Percentiles rank a stretch among this genome's conserved stretches.
Conservation (phyloP, 352 stramenopile species). For the Elongisporangium prolatum region DNA sequence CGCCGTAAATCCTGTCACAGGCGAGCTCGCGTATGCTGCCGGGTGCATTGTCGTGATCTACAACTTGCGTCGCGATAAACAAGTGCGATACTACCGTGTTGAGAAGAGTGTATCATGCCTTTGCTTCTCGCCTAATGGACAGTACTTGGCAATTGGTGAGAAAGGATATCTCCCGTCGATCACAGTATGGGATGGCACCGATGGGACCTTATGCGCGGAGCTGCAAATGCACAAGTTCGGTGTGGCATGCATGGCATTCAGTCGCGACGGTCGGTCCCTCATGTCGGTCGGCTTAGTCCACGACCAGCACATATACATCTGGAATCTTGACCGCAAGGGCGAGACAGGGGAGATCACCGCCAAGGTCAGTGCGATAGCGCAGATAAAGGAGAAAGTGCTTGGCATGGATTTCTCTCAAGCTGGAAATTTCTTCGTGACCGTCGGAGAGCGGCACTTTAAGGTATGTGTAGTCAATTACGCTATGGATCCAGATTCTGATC, state of each 20-base stretch:
- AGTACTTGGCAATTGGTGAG: conserved; percentile 86
- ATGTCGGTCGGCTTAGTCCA: conserved; percentile 75
- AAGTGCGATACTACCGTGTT: conserved; percentile 86
- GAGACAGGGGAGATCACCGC: conserved; percentile 16
- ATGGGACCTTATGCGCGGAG: conserved; percentile 77
- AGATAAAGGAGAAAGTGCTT: conserved; percentile 67
- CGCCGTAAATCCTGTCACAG: conserved; percentile 67
- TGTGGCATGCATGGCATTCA: conserved; percentile 79
- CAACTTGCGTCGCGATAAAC: conserved; percentile 80
- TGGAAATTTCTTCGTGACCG: conserved; percentile 79
- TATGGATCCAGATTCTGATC: not conserved
- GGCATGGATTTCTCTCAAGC: conserved; percentile 62
- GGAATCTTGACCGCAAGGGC: conserved; percentile 37
- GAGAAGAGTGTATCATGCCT: conserved; percentile 81
- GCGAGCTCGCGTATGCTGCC: conserved; percentile 82
- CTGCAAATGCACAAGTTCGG: conserved; percentile 81
- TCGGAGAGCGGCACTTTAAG: conserved; percentile 76
- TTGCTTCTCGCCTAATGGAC: conserved; percentile 78
- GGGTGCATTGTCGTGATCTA: conserved; percentile 90
- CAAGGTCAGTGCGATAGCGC: conserved; percentile 37
- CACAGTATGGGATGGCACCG: conserved; percentile 80
- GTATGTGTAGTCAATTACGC: conserved; percentile 12
- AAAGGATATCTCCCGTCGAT: conserved; percentile 80
- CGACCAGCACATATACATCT: conserved; percentile 78
- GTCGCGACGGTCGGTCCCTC: conserved; percentile 48